These are phyloP conservation scores for Symbiodinium pilosum DNA, from an alignment of 73 alveolate species.

Conservation along the genomic window DNA sequence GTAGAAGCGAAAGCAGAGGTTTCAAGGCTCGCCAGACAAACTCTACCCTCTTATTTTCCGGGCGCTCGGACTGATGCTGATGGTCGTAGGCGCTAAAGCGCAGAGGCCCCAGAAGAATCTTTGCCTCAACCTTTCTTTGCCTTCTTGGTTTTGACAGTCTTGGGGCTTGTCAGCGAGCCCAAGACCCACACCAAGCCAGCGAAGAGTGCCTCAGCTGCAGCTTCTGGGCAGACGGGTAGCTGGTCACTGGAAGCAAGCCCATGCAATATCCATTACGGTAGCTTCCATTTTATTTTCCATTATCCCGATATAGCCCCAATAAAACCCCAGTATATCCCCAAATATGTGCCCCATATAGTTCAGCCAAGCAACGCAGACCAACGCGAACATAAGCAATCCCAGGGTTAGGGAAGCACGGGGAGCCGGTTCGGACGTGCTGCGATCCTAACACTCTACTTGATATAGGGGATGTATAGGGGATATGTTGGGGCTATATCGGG, in stretches of 20 bases:
- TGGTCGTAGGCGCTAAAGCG: background rate
- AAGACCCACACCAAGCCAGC: background rate
- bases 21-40: background rate
- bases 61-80: background rate
- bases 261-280: too few relatives aligned
- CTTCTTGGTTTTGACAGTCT: background rate
- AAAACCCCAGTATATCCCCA: too few relatives aligned
- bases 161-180: background rate
- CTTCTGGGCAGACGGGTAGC: too few relatives aligned
- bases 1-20: background rate
- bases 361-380: constrained; percentile 26
- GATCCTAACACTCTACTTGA: background rate
- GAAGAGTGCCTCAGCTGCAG: background rate
- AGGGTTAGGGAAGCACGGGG: background rate
- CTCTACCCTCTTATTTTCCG: background rate
- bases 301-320: too few relatives aligned
- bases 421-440: background rate
- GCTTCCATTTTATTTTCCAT: too few relatives aligned
- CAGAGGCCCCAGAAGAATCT: background rate
- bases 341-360: too few relatives aligned
- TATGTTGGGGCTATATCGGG: too few relatives aligned
- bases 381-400: constrained; percentile 16
- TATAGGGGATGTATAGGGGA: background rate
- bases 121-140: background rate
- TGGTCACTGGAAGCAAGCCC: too few relatives aligned